These are phyloP conservation scores for Cryptosporidium xiaoi DNA, from an alignment of 169 alveolate genomes.

Conservation along the genomic window DNA sequence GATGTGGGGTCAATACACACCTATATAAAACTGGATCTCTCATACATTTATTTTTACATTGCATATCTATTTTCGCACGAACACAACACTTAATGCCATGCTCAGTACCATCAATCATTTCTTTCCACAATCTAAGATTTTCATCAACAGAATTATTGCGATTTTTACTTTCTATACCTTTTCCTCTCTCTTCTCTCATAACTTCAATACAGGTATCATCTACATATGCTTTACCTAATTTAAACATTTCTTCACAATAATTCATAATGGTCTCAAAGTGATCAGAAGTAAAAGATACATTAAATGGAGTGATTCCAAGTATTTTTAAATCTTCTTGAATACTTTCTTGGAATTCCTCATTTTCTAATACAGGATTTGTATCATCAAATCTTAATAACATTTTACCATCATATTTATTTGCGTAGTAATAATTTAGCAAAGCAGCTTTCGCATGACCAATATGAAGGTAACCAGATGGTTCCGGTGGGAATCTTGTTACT, in stretches of 20 bases:
- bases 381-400: conserved; percentile 97
- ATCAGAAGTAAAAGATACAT: conserved; percentile 94
- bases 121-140: conserved; percentile 90
- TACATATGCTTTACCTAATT: conserved; percentile 93
- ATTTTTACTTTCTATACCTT: conserved; percentile 91
- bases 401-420: conserved; percentile 94
- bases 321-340: conserved; percentile 91
- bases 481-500: conserved; percentile 99
- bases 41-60: conserved; percentile 93
- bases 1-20: conserved; percentile 92
- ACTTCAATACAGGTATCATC: conserved; percentile 96
- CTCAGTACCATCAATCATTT: conserved; percentile 89
- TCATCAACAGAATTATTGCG: conserved; percentile 90
- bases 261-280: conserved; percentile 91
- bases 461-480: conserved; percentile 99
- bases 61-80: conserved; percentile 97
- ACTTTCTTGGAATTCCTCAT: conserved; percentile 93
- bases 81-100: conserved; percentile 93
- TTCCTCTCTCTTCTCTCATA: conserved; percentile 96
- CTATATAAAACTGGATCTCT: conserved; percentile 99
- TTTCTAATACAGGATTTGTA: conserved; percentile 97
- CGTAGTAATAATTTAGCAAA: conserved; percentile 93
- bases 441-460: conserved; percentile 99
- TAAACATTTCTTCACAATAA: conserved; percentile 88
- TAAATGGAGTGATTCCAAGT: conserved; percentile 90